These are phyloP conservation scores for Aspergillus diversus DNA, from an alignment of 495 filamentous ascomycete genomes.

Conservation along the genomic window DNA sequence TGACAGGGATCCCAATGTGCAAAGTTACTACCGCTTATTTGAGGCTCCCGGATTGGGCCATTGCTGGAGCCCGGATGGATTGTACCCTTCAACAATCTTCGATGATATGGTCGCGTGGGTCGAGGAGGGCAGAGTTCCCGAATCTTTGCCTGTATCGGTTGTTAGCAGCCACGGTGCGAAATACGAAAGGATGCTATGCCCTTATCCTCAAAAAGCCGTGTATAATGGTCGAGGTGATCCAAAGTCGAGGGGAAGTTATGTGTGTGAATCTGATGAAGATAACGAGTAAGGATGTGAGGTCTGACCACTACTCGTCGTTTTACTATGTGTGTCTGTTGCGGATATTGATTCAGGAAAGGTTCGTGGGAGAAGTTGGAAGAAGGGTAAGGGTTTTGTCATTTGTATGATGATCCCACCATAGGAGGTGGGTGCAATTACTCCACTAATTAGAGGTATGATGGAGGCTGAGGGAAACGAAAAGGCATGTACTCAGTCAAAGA, in stretches of 20 bases:
- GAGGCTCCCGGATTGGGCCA: conserved; percentile 27
- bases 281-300: not conserved
- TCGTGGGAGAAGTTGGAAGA: too few species aligned
- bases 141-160: conserved; percentile 22
- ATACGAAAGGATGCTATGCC: conserved; percentile 20
- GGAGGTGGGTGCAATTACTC: too few species aligned
- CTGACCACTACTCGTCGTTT: too few species aligned
- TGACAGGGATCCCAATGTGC: conserved; percentile 21
- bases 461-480: too few species aligned
- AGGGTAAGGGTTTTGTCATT: too few species aligned
- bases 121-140: conserved; percentile 23
- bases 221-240: conserved; percentile 10
- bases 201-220: conserved; percentile 15
- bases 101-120: conserved; percentile 24
- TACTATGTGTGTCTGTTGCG: too few species aligned
- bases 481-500: not conserved
- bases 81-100: conserved; percentile 22
- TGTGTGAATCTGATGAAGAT: conserved; percentile 12
- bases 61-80: conserved; percentile 19
- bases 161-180: not conserved
- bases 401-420: too few species aligned
- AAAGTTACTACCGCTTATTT: conserved; percentile 28
- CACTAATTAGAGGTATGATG: too few species aligned
- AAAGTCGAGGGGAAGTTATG: conserved; percentile 8
- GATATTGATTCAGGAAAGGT: too few species aligned